Evolutionary conservation across 306 rosid species (phyloP), one percentile per base, ranked within the genome.

Genomic region (Acacia melanoxylon): DNA sequence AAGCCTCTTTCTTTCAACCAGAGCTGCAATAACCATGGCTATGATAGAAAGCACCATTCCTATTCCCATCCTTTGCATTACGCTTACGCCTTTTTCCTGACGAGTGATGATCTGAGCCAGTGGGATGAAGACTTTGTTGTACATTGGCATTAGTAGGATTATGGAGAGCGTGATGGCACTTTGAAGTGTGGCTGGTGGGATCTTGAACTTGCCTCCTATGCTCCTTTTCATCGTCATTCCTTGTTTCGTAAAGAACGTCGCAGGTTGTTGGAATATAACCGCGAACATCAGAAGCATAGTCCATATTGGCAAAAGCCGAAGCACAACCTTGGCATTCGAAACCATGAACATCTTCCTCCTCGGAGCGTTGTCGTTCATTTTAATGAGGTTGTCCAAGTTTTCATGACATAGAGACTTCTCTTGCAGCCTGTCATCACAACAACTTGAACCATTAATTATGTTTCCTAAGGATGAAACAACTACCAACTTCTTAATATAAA

Each of bases 131-230:
- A 88, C 74, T 56, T 63, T 84, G 89, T 93, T 91, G 42, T 95
- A 95, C 20, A 93, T 25, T 2, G 98, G 99, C 98, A 93, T 95
- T 51, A 93, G 72, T 15, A 92, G 89, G 79, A 95, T 93, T 52
- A 93, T 89, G 70, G 99, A 95, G 58, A 93, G 25, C 33, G 97
- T 87, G 63, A 93, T 93, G 0, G 97, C 85, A 62, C 97, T 93
- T 77, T 95, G 99, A 12, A 95, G 92, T 66, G 98, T 92, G 27
- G 99, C 99, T 16, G 99, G 99, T 73, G 99, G 99, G 69, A 95
- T 87, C 79, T 85, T 93, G 88, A 95, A 95, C 49, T 81, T 71
- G 59, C 69, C 49, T 37, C 96, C 94, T 0, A 93, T 85, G 85
- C 87, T 90, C 46, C 98, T 85, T 89, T 92, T 80, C 99, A 95